Conservation (phyloP, 2,329 filamentous ascomycete species). For the Stemphylium lycopersici region DNA sequence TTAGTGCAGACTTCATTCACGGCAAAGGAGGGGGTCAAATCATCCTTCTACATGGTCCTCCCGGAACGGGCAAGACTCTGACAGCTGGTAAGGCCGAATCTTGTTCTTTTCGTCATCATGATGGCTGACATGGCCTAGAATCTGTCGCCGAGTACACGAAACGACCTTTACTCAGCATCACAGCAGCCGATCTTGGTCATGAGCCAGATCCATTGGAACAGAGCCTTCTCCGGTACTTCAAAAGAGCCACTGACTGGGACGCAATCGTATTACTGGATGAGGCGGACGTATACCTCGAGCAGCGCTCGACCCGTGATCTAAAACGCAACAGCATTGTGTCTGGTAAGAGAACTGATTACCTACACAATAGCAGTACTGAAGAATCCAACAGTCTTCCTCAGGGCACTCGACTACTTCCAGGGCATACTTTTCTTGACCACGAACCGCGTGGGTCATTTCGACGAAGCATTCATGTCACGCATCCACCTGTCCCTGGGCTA, state of each 20-base stretch:
- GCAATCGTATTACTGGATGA: conserved; percentile 60
- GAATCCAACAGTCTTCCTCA: conserved; percentile 29
- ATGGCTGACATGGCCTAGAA: neutral
- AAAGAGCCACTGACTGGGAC: neutral
- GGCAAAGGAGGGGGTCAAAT: conserved; percentile 45
- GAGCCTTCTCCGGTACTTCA: neutral
- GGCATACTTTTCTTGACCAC: conserved; percentile 44
- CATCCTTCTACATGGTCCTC: conserved; percentile 25
- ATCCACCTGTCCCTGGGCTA: conserved; percentile 24
- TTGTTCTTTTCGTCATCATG: no score
- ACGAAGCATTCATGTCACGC: conserved; percentile 34
- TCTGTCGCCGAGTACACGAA: neutral
- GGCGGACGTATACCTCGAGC: conserved; percentile 65
- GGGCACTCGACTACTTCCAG: conserved; percentile 38
- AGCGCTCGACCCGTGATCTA: conserved; percentile 46
- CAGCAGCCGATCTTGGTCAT: neutral
- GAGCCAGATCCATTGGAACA: neutral
- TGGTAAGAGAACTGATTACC: neutral
- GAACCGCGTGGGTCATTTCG: conserved; percentile 38
- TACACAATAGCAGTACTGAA: neutral
- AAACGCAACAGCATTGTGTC: conserved; percentile 47
- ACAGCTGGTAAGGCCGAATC: conserved; percentile 12
- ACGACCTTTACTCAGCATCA: neutral
- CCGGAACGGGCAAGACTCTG: conserved; percentile 30
- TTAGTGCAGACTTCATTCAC: conserved; percentile 52